Percentiles rank a stretch among this genome's conserved stretches.
Evolutionary conservation across 1,284 basidiomycete species (phyloP).

Genomic region (Paramarasmius palmivorus): DNA sequence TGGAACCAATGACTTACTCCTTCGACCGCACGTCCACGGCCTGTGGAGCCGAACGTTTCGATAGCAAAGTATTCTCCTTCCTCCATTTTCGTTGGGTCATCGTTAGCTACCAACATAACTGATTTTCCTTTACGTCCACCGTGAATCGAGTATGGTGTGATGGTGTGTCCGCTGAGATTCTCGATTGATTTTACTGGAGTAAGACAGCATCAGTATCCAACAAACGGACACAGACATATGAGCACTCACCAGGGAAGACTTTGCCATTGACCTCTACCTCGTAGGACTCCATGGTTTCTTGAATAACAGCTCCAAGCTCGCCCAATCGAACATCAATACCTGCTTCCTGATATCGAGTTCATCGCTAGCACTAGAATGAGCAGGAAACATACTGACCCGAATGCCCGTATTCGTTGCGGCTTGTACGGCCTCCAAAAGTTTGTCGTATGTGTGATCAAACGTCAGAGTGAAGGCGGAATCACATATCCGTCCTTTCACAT

Average conservation of each 20-base stretch:
- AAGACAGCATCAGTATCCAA: conserved; percentile 11
- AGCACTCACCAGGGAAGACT: conserved; percentile 72
- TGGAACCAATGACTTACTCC: conserved; percentile 45
- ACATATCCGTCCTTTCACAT: conserved; percentile 91
- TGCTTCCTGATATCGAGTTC: conserved; percentile 67
- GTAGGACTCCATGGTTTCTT: conserved; percentile 99
- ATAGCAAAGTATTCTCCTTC: conserved; percentile 90
- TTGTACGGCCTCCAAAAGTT: conserved; percentile 87
- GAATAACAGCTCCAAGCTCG: conserved; percentile 90
- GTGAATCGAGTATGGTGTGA: conserved; percentile 89
- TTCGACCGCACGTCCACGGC: conserved; percentile 92
- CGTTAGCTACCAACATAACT: conserved; percentile 87
- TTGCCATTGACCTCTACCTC: conserved; percentile 93
- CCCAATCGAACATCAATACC: conserved; percentile 96
- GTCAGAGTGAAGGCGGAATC: conserved; percentile 96
- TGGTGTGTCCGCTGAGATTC: conserved; percentile 92
- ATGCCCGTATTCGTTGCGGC: conserved; percentile 94
- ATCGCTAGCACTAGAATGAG: neutral
- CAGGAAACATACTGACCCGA: conserved; percentile 45
- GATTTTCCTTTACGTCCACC: conserved; percentile 86
- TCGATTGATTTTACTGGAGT: conserved; percentile 83
- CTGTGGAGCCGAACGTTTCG: conserved; percentile 98
- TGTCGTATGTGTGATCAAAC: conserved; percentile 90
- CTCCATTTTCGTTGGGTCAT: conserved; percentile 95
- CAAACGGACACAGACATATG: neutral